These are phyloP conservation scores for fission yeast (Schizosaccharomyces pombe) DNA, from an alignment of 805 yeast species.

Conservation along the genomic window DNA sequence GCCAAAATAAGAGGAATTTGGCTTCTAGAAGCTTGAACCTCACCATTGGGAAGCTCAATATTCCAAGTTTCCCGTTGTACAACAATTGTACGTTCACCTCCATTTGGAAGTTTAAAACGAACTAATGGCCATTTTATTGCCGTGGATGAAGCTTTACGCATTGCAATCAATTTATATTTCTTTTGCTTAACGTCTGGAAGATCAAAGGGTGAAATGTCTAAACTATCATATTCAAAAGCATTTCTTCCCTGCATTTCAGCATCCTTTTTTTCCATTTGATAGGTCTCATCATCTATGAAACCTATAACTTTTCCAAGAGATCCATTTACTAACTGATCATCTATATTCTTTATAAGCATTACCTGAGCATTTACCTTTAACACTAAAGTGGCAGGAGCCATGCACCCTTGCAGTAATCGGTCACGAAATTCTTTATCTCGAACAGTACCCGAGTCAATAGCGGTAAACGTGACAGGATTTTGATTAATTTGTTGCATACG, in stretches of 20 bases:
- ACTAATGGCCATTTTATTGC: conserved; percentile 38
- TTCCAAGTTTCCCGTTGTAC: conserved; percentile 68
- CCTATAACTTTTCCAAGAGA: conserved; percentile 56
- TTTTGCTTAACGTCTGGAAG: conserved; percentile 6
- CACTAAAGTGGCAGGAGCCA: conserved; percentile 43
- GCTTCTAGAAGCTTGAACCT: conserved; percentile 41
- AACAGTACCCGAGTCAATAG: conserved; percentile 21
- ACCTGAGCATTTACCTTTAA: conserved; percentile 80
- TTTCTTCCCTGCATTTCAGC: conserved; percentile 5
- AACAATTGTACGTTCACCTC: conserved; percentile 47
- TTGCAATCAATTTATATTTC: not conserved
- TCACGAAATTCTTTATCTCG: conserved; percentile 13
- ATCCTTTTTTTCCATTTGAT: conserved; percentile 3
- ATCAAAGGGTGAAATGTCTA: conserved; percentile 11
- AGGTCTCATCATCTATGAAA: conserved; percentile 21
- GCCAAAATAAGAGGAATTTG: conserved; percentile 83
- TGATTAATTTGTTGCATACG: conserved; percentile 31
- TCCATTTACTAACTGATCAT: conserved; percentile 66
- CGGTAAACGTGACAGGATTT: conserved; percentile 20
- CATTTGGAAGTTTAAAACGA: conserved; percentile 46
- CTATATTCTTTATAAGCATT: conserved; percentile 70
- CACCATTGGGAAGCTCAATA: conserved; percentile 49
- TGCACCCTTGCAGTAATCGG: conserved; percentile 30
- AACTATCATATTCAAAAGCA: conserved; percentile 7
- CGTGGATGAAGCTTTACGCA: not conserved